A percentile compares a stretch with the other conserved stretches of the same genome.
Evolutionary conservation across 371 early-diverging fungal species (phyloP).

Genomic region (Rhizopus stolonifer): DNA sequence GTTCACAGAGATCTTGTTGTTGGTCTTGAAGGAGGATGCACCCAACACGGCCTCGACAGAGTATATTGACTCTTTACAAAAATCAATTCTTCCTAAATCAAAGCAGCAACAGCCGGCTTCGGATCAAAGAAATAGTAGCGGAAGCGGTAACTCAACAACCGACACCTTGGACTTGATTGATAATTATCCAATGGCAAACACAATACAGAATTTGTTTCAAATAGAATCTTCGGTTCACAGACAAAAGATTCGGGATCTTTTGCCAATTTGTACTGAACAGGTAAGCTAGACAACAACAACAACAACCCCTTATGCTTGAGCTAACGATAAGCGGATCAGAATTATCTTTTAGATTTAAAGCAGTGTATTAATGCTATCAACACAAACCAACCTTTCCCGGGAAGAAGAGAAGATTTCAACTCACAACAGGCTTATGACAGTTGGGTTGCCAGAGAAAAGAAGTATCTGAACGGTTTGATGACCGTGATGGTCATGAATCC

Average conservation of each 20-base stretch:
- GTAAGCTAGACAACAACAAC: constrained; percentile 17
- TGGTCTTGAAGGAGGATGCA: constrained; percentile 25
- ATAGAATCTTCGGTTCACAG: constrained; percentile 29
- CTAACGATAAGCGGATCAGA: constrained; percentile 9
- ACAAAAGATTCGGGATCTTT: constrained; percentile 31
- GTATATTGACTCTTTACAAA: constrained; percentile 19
- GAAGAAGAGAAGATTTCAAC: constrained; percentile 39
- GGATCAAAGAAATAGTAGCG: constrained; percentile 7
- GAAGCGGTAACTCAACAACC: not conserved
- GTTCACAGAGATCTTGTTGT: constrained; percentile 20
- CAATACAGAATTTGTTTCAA: constrained; percentile 35
- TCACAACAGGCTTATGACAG: constrained; percentile 34
- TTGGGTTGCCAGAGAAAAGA: constrained; percentile 40
- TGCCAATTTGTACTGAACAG: constrained; percentile 36
- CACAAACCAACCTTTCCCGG: constrained; percentile 41
- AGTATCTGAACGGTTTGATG: constrained; percentile 39
- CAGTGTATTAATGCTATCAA: constrained; percentile 42
- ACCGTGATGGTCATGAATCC: constrained; percentile 38
- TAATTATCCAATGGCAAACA: constrained; percentile 32
- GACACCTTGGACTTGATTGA: constrained; percentile 29
- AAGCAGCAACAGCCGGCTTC: not conserved
- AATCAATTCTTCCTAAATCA: constrained; percentile 17
- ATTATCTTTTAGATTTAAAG: constrained; percentile 37
- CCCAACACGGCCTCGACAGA: constrained; percentile 24
- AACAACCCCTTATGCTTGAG: too few relatives aligned